phyloP scores from a whole-genome alignment of 1,139 yeast genomes.

The Hyphopichia burtonii region DNA sequence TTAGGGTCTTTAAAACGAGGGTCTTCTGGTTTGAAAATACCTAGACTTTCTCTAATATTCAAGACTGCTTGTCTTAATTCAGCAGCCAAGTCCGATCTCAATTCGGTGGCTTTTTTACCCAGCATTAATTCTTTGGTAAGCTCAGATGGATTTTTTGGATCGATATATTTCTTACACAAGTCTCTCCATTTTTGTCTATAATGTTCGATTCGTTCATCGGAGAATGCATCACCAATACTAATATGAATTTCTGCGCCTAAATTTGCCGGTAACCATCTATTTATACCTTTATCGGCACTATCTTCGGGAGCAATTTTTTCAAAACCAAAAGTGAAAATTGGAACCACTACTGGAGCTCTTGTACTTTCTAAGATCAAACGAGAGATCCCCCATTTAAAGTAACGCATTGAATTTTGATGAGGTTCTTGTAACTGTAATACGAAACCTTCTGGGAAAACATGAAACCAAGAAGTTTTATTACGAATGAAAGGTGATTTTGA shows the following conservation, averaged over 20 bases:
- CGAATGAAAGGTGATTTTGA: constrained; percentile 50
- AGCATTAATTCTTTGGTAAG: constrained; percentile 58
- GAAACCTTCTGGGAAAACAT: constrained; percentile 92
- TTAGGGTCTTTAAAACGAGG: constrained; percentile 61
- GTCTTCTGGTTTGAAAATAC: constrained; percentile 55
- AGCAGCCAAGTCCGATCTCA: constrained; percentile 72
- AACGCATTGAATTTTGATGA: constrained; percentile 79
- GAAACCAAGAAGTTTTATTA: constrained; percentile 81
- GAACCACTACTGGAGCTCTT: constrained; percentile 83
- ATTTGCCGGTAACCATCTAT: constrained; percentile 62
- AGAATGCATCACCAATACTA: constrained; percentile 69
- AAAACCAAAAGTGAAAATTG: constrained; percentile 83
- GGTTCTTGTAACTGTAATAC: constrained; percentile 86
- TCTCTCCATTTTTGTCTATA: constrained; percentile 70
- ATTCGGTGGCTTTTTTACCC: constrained; percentile 60
- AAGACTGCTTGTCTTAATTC: constrained; percentile 66
- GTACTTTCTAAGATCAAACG: constrained; percentile 80
- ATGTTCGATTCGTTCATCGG: constrained; percentile 55
- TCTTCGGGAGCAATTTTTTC: constrained; percentile 87
- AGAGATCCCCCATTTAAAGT: constrained; percentile 94
- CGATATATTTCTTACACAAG: constrained; percentile 54
- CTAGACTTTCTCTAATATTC: constrained; percentile 49
- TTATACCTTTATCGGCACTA: constrained; percentile 50
- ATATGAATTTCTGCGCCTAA: constrained; percentile 68
- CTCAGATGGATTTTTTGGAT: constrained; percentile 52